Evolutionary conservation across 345 rosid genomes (phyloP).

Genomic region (Microthlaspi erraticum): DNA sequence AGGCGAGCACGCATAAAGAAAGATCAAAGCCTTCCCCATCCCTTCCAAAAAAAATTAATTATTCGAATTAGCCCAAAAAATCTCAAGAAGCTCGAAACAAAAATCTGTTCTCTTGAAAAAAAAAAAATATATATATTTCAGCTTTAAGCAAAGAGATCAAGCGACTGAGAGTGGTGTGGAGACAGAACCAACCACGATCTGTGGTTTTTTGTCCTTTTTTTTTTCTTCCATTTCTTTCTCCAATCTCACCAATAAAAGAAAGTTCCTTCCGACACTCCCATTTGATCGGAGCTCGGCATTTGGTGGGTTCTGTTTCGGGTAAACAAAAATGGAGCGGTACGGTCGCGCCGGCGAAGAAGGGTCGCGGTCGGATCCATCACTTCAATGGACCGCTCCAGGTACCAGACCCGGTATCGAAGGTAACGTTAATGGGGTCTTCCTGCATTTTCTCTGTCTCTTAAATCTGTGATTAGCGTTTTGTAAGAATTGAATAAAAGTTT

Average conservation of each 20-base stretch:
- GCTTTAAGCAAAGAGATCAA: slow-evolving; percentile 43
- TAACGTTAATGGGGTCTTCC: slow-evolving; percentile 26
- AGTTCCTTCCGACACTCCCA: slow-evolving; percentile 37
- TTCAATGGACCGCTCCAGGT: slow-evolving; percentile 66
- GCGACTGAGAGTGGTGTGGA: slow-evolving; percentile 41
- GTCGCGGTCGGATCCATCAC: slow-evolving; percentile 69
- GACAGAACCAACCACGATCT: slow-evolving; percentile 39
- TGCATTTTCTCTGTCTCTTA: slow-evolving; percentile 39
- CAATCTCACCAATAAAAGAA: background rate
- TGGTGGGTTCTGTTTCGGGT: slow-evolving; percentile 33
- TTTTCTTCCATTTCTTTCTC: slow-evolving; percentile 2
- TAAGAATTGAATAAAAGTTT: slow-evolving; percentile 21
- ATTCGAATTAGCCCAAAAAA: slow-evolving; percentile 13
- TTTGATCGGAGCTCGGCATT: slow-evolving; percentile 60
- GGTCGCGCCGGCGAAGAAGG: slow-evolving; percentile 62
- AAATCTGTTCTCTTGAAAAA: background rate
- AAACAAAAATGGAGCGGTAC: slow-evolving; percentile 65
- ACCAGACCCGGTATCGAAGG: slow-evolving; percentile 76
- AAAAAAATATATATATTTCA: slow-evolving; percentile 12
- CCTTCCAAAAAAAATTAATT: background rate
- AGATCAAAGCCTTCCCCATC: slow-evolving; percentile 49
- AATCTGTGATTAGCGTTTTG: slow-evolving; percentile 36
- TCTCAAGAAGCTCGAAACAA: slow-evolving; percentile 14
- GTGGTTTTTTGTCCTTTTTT: slow-evolving; percentile 22
- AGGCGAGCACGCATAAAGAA: slow-evolving; percentile 39